Evolutionary conservation across 345 rosid species (phyloP).

Genomic region (Moricandia moricandioides): DNA sequence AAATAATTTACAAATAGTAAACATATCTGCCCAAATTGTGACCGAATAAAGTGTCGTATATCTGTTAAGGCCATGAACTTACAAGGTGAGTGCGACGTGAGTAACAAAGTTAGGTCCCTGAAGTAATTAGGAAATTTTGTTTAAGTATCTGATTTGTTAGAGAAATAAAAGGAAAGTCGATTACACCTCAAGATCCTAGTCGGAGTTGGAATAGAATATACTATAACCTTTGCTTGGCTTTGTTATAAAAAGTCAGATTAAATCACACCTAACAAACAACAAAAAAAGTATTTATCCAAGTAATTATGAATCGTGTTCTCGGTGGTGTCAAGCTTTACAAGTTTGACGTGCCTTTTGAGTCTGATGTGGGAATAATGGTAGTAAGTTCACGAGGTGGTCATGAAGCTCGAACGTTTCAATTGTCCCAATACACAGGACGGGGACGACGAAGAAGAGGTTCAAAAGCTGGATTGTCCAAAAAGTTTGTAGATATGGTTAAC

Average conservation of each 20-base stretch:
- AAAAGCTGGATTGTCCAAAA: constrained; percentile 15
- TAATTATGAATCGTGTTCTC: neutral
- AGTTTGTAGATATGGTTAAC: neutral
- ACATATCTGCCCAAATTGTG: too few relatives aligned
- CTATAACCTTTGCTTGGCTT: neutral
- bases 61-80: too few relatives aligned
- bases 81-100: too few relatives aligned
- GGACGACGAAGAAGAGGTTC: neutral
- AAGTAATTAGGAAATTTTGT: too few relatives aligned
- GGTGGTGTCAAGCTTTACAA: constrained; percentile 4
- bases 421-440: neutral
- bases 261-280: neutral
- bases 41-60: too few relatives aligned
- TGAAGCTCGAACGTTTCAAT: neutral
- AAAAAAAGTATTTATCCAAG: neutral
- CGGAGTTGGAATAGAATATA: neutral
- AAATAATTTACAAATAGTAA: too few relatives aligned
- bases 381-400: neutral
- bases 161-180: neutral
- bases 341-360: constrained; percentile 1
- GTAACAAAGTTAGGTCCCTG: too few relatives aligned
- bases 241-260: neutral
- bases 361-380: neutral
- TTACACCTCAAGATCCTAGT: neutral
- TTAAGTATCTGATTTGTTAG: neutral